phyloP scores from a whole-genome alignment of 2,329 filamentous ascomycete species.

The Fusarium chaquense region DNA sequence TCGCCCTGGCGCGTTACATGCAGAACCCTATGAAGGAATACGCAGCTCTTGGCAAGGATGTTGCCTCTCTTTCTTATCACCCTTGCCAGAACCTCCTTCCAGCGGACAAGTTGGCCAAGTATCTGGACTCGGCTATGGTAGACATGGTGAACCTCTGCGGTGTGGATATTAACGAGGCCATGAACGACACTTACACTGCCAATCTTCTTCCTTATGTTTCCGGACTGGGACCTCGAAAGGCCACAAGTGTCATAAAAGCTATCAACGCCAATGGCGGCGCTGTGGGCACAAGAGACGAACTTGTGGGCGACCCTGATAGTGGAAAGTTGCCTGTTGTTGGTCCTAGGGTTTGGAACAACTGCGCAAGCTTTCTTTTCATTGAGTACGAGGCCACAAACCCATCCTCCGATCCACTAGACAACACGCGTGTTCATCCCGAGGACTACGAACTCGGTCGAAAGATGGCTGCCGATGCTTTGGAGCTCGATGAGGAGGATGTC shows the following conservation, averaged over 20 bases:
- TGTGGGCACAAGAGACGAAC: conserved; percentile 84
- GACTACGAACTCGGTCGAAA: conserved; percentile 98
- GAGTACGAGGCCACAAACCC: conserved; percentile 86
- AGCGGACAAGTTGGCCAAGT: conserved; percentile 85
- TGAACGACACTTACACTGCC: conserved; percentile 82
- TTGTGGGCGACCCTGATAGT: conserved; percentile 88
- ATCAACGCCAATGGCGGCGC: conserved; percentile 92
- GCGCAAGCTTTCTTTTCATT: conserved; percentile 93
- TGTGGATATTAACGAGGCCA: conserved; percentile 93
- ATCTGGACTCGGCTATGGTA: conserved; percentile 95
- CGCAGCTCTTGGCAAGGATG: conserved; percentile 88
- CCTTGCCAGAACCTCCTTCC: conserved; percentile 89
- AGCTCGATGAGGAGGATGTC: conserved; percentile 97
- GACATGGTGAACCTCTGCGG: conserved; percentile 98
- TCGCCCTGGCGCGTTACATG: conserved; percentile 89
- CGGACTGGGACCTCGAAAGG: conserved; percentile 92
- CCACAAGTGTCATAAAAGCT: conserved; percentile 77
- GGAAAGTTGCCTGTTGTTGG: conserved; percentile 84
- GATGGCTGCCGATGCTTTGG: conserved; percentile 96
- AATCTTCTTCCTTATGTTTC: conserved; percentile 92
- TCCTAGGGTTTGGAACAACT: conserved; percentile 94
- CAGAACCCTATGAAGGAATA: conserved; percentile 98
- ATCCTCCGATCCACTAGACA: conserved; percentile 91
- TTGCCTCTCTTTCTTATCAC: conserved; percentile 88
- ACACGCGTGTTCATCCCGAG: conserved; percentile 96